phyloP scores from a whole-genome alignment of 1,284 basidiomycete species.

The Apiotrichum gracile region DNA sequence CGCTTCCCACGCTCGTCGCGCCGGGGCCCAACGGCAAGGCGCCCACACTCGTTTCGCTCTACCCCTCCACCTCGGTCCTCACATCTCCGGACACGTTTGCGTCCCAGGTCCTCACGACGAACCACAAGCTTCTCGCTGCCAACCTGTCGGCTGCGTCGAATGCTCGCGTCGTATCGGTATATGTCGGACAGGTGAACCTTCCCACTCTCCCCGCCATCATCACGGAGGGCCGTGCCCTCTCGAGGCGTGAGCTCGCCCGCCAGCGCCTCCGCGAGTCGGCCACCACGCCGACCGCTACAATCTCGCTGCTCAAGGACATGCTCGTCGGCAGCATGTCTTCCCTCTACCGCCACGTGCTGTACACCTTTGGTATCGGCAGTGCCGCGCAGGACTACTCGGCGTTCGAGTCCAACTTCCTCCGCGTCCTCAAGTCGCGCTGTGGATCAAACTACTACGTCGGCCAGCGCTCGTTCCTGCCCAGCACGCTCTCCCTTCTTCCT shows the following conservation, averaged over 20 bases:
- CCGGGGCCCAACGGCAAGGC: constrained; percentile 19
- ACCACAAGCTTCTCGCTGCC: constrained; percentile 33
- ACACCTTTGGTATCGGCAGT: constrained; percentile 25
- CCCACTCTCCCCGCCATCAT: constrained; percentile 35
- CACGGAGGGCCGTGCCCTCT: constrained; percentile 22
- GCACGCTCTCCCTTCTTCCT: constrained; percentile 23
- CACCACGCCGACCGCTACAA: constrained; percentile 18
- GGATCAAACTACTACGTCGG: constrained; percentile 23
- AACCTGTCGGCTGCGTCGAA: constrained; percentile 33
- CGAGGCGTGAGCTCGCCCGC: constrained; percentile 28
- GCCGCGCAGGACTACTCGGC: constrained; percentile 28
- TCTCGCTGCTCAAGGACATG: constrained; percentile 31
- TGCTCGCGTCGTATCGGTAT: constrained; percentile 33
- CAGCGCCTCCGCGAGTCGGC: constrained; percentile 20
- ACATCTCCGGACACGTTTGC: constrained; percentile 39
- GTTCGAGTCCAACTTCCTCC: constrained; percentile 32
- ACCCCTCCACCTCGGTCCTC: constrained; percentile 37
- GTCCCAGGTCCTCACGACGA: constrained; percentile 36
- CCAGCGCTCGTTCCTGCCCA: constrained; percentile 28
- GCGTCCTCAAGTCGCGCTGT: constrained; percentile 23
- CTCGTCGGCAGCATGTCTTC: background rate
- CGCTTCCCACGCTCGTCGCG: constrained; percentile 38
- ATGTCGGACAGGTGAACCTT: constrained; percentile 33
- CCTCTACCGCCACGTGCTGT: constrained; percentile 11
- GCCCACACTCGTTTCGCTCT: constrained; percentile 38